Conservation (phyloP, 768 basidiomycete genomes). For the Floccularia luteovirens region DNA sequence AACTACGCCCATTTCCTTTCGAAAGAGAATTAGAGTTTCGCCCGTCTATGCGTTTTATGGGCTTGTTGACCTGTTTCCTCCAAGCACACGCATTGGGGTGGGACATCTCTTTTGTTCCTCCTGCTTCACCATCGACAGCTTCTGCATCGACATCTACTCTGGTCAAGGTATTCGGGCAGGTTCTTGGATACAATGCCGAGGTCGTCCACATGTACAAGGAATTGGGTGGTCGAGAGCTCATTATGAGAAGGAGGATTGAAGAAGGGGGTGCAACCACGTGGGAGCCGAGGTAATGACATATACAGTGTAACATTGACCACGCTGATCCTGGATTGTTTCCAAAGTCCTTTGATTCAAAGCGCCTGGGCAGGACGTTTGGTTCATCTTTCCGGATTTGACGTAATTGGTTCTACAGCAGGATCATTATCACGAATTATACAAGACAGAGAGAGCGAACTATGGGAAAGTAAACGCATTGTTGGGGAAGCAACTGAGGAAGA, state of each 20-base stretch:
- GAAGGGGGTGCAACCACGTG: slow-evolving; percentile 51
- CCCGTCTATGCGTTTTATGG: slow-evolving; percentile 43
- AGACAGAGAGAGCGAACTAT: slow-evolving; percentile 57
- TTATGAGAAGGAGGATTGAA: slow-evolving; percentile 53
- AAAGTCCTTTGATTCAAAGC: slow-evolving; percentile 47
- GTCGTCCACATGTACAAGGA: slow-evolving; percentile 64
- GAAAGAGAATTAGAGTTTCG: slow-evolving; percentile 29
- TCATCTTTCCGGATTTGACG: slow-evolving; percentile 55
- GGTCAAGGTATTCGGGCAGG: slow-evolving; percentile 42
- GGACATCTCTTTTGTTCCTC: slow-evolving; percentile 60
- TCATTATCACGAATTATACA: slow-evolving; percentile 52
- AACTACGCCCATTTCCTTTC: slow-evolving; percentile 39
- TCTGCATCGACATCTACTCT: slow-evolving; percentile 55
- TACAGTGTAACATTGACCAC: neutral
- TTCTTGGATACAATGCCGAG: slow-evolving; percentile 56
- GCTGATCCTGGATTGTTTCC: slow-evolving; percentile 1
- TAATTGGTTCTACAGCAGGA: slow-evolving; percentile 59
- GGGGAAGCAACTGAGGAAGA: slow-evolving; percentile 36
- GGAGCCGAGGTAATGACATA: slow-evolving; percentile 46
- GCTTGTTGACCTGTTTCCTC: slow-evolving; percentile 48
- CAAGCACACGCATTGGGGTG: slow-evolving; percentile 59
- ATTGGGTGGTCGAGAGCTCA: slow-evolving; percentile 54
- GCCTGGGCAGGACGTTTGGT: slow-evolving; percentile 50
- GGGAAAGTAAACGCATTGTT: slow-evolving; percentile 57
- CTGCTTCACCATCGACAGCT: slow-evolving; percentile 48